Base-by-base conservation (phyloP, 139 green algal species). In the Chlamydomonas incerta region DNA sequence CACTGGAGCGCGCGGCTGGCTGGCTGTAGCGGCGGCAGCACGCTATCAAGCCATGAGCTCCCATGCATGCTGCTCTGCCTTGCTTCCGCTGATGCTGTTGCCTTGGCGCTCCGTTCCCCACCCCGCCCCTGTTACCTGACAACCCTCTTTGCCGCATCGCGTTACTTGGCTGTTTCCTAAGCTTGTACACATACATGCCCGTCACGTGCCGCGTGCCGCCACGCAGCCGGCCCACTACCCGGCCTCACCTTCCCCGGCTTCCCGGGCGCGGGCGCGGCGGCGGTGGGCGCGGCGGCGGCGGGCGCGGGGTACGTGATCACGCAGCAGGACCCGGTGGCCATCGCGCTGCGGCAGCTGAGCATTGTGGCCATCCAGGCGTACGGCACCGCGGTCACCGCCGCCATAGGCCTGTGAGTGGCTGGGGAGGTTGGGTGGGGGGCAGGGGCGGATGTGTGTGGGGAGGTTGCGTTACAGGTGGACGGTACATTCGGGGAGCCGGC, bases 271-370 rank as follows among this genome's bases (percentile, higher is more conserved):
- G 73, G 47, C 47, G 47, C 55, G 55, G 72, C n/a, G 14, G 70
- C 28, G 13, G 70, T 0, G 37, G 69, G 20, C 28, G 35, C 69
- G 18, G 69, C 69, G 14, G 72, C 50, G 5, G 73, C 74, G 17
- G 34, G 58, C 18, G 58, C 58, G 0, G 23, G 31, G 2, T 82
- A 82, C 74, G 74, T 82, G 34, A 35, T 71, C 24, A 26, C 6
- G 24, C 28, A 28, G 10, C 57, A 82, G 57, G 74, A 82, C 35
- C 74, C 74, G 1, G 14, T 82, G 9, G 74, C 74, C 34, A 82
- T 82, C 26, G 57, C 58, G 74, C 74, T 82, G 58, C 74, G 74
- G 34, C 74, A 82, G 74, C 74, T 82, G 15, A 60, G 34, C 58
- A 57, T 82, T n/a, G 74, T 37, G 9, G 57, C 58, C 10, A 82